Conservation (phyloP, 176 grass and related monocot genomes). For the Oryza coarctata region DNA sequence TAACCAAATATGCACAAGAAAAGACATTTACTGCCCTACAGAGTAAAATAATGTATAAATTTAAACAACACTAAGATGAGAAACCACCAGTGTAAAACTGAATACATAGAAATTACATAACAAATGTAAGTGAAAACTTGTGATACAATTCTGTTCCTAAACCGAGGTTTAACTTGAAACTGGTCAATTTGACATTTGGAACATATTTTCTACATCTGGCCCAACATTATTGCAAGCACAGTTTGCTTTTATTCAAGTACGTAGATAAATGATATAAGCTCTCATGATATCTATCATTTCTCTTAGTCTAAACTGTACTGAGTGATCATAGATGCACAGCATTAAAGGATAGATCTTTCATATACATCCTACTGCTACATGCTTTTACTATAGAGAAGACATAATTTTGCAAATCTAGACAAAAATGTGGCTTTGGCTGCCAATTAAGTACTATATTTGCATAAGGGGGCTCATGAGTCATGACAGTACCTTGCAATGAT, state of each 20-base stretch:
- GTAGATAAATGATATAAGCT: not conserved
- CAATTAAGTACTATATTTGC: conserved; percentile 2
- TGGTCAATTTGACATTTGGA: not conserved
- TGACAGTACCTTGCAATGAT: conserved; percentile 83
- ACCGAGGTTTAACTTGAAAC: not conserved
- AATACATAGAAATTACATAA: not conserved
- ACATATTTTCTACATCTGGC: not conserved
- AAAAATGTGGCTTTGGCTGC: conserved; percentile 7
- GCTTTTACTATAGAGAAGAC: conserved; percentile 15
- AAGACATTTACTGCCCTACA: conserved; percentile 91
- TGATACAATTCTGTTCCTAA: conserved; percentile 7
- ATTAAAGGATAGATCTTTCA: conserved; percentile 7
- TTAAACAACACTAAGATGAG: not conserved
- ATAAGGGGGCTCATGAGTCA: not conserved
- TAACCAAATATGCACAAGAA: conserved; percentile 91
- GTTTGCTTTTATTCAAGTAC: conserved; percentile 3
- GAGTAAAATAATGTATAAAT: conserved; percentile 5
- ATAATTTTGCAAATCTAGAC: conserved; percentile 25
- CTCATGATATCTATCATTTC: not conserved
- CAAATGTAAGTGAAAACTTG: not conserved
- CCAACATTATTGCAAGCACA: not conserved
- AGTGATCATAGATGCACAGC: not conserved
- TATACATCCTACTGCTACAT: not conserved
- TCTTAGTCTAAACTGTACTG: not conserved
- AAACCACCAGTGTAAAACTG: not conserved